Evolutionary conservation across 495 filamentous ascomycete genomes (phyloP), one percentile per base, ranked within the genome.

Genomic region (Podospora pseudocomata): DNA sequence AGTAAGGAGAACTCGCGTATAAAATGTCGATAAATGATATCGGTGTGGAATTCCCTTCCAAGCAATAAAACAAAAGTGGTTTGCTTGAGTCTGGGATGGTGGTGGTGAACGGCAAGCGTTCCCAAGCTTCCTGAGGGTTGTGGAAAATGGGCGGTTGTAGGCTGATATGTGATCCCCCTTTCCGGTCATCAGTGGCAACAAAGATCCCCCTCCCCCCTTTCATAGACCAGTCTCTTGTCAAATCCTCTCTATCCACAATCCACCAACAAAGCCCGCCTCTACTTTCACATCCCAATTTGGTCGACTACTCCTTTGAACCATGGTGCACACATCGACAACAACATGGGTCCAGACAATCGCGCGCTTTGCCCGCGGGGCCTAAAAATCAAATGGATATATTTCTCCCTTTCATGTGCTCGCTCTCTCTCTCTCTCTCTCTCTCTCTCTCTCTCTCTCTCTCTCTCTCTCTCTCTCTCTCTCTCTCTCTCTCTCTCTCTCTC

Each of bases 351-450:
- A 49, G 39, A 49, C 39, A 49, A 49, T 49, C 39, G 39, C 39
- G 39, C 39, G 39, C 39, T 3, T 3, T 9, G 64, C 9, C 19
- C n/a, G 2, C 53, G 4, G 61, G 28, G 49, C 64, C 64, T 66
- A 55, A 70, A 49, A 70, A 70, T 49, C 64, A 70, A 70, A 70
- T 64, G 68, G 68, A 70, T 70, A 70, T 70, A 60, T 28, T 67
- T 19, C 65, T 49, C 39, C 39, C 39, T 49, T 49, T 49, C 39
- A 49, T 49, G 39, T 49, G 39, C 30, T 18, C 49, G 26, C 49
- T 54, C 61, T 20, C 20, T 20, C 20, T 20, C 20, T 20, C 20
- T 20, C 20, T 20, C 20, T 20, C 20, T 20, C 20, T 20, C 20
- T 20, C 20, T 20, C 20, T 20, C 64, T 63, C 55, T 13, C 15